Conservation (phyloP, 805 yeast species). For the Ogataea sp. region DNA sequence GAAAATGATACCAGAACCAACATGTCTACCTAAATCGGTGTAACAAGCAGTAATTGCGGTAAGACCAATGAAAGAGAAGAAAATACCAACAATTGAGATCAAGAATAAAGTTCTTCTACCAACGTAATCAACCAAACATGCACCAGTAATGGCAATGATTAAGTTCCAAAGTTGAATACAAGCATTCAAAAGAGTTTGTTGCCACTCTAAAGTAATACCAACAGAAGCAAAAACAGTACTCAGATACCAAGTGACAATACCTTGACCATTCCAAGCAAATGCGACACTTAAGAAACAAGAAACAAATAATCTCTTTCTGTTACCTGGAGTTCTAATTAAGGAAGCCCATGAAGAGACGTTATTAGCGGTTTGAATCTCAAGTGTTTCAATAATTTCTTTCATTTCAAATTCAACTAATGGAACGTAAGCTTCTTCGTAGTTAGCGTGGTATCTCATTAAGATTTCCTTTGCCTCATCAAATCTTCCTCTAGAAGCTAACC, state of each 20-base stretch:
- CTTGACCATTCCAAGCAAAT: slow-evolving; percentile 36
- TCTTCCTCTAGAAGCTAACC: slow-evolving; percentile 17
- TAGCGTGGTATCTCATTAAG: slow-evolving; percentile 19
- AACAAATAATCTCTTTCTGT: slow-evolving; percentile 30
- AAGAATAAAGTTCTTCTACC: slow-evolving; percentile 31
- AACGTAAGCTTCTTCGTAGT: slow-evolving; percentile 24
- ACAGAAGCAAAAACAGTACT: slow-evolving; percentile 40
- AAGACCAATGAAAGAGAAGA: slow-evolving; percentile 29
- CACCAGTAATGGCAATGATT: slow-evolving; percentile 23
- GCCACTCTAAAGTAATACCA: slow-evolving; percentile 39
- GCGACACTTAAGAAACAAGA: slow-evolving; percentile 21
- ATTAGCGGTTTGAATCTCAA: slow-evolving; percentile 26
- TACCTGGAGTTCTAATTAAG: slow-evolving; percentile 2
- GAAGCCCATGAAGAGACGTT: slow-evolving; percentile 25
- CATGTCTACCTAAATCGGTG: slow-evolving; percentile 29
- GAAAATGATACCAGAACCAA: slow-evolving; percentile 41
- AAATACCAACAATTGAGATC: slow-evolving; percentile 26
- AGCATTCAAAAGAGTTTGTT: slow-evolving; percentile 43
- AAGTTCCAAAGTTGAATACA: slow-evolving; percentile 41
- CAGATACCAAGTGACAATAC: slow-evolving; percentile 36
- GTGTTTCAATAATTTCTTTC: slow-evolving; percentile 21
- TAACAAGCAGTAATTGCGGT: slow-evolving; percentile 37
- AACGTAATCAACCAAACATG: slow-evolving; percentile 20
- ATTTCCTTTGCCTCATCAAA: slow-evolving; percentile 21
- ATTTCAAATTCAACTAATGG: slow-evolving; percentile 17